Conservation (phyloP, 495 filamentous ascomycete species). For the Penicillium crystallinum region DNA sequence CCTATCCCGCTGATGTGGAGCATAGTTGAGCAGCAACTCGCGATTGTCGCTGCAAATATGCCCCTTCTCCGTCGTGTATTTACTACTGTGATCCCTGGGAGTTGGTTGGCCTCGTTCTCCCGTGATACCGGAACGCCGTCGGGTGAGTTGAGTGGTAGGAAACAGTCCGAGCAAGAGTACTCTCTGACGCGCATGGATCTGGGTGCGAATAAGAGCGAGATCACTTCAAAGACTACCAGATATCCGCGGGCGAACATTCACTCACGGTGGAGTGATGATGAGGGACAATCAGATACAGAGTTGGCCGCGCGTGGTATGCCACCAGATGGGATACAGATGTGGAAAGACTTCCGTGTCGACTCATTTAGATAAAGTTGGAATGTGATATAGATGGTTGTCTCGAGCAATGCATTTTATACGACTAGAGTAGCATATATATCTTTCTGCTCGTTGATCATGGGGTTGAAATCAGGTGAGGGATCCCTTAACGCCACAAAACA, state of each 20-base stretch:
- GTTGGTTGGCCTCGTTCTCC: neutral
- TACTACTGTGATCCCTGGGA: neutral
- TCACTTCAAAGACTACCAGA: neutral
- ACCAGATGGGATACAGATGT: neutral
- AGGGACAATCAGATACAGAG: neutral
- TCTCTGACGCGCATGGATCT: neutral
- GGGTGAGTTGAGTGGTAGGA: neutral
- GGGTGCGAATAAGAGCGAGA: neutral
- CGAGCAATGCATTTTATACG: neutral
- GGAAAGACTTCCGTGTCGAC: neutral
- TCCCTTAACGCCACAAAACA: too few species aligned
- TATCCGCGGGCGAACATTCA: neutral
- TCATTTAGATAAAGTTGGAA: neutral
- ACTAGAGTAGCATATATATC: too few species aligned
- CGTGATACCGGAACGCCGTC: neutral
- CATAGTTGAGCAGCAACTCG: constrained; percentile 13
- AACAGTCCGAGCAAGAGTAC: neutral
- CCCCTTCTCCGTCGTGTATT: constrained; percentile 1
- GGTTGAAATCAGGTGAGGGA: too few species aligned
- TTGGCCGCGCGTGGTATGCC: neutral
- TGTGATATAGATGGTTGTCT: neutral
- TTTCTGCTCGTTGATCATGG: neutral
- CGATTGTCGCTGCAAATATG: constrained; percentile 11
- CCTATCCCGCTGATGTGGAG: constrained; percentile 13
- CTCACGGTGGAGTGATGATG: neutral